Evolutionary conservation across 805 yeast genomes (phyloP), one percentile per base, ranked within the genome.

Genomic region (Pichia sporocuriosa): DNA sequence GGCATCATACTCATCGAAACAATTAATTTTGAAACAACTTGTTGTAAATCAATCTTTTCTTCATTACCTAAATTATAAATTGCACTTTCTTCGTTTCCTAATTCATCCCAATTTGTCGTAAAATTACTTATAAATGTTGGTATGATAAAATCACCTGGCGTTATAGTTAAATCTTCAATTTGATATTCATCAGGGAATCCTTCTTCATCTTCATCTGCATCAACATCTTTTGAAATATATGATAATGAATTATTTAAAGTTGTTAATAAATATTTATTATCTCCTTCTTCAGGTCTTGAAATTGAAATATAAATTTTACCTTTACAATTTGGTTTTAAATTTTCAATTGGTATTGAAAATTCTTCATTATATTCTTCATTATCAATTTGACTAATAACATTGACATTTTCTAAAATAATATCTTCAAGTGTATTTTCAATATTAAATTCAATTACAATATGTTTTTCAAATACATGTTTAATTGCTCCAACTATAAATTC

Each of bases 161-260:
- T 65, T 42, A 90, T 59, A 44, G 75, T 78, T 55, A 88, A 69
- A 44, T 81, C 83, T 62, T 87, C 97, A 50, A 93, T 76, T 59
- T 82, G 93, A 64, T 90, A 93, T 63, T 89, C 96, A 62, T 93
- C 97, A 50, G 83, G 84, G 72, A 81, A 85, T 15, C 96, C 97
- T 50, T 83, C 94, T 35, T 79, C 85, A 40, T 69, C 81, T 37
- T 73, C 78, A 35, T 75, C 81, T 38, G 82, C 73, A 52, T 86
- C 83, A 50, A 84, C 69, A 59, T 90, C 97, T 63, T 79, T 83
- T 37, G 87, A 73, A 16, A 81, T 77, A 68, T 82, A 90, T 19
- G 80, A 72, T 46, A 90, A 69, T 7, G 78, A 75, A 60, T 83
- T 84, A 35, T 74, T 71, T 54, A 90, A 77, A 1, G 75, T 68